Evolutionary conservation across 2,329 filamentous ascomycete genomes (phyloP).

Genomic region (Colletotrichum costaricense): DNA sequence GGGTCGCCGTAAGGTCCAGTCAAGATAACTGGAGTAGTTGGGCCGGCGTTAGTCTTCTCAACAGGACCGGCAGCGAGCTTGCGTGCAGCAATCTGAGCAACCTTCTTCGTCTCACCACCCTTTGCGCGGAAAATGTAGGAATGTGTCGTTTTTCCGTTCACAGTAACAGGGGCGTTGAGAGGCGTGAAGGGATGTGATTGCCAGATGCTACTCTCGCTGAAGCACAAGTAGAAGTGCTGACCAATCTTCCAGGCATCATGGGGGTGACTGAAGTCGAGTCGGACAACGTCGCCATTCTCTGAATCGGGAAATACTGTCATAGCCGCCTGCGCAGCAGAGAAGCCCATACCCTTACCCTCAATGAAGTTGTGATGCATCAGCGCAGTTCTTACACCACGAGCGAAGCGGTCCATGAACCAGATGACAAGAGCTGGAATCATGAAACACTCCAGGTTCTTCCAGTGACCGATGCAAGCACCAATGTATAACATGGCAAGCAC

Average conservation of each 20-base stretch:
- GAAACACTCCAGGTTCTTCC: slow-evolving; percentile 75
- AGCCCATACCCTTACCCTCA: slow-evolving; percentile 57
- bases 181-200: slow-evolving; percentile 80
- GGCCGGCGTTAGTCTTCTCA: slow-evolving; percentile 11
- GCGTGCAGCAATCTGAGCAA: slow-evolving; percentile 57
- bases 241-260: slow-evolving; percentile 73
- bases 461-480: slow-evolving; percentile 81
- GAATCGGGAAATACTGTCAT: slow-evolving; percentile 65
- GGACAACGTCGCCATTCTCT: slow-evolving; percentile 70
- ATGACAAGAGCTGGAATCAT: slow-evolving; percentile 74
- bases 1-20: slow-evolving; percentile 72
- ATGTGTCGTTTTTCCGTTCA: slow-evolving; percentile 56
- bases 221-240: slow-evolving; percentile 79
- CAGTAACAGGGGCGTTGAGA: slow-evolving; percentile 60
- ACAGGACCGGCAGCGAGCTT: slow-evolving; percentile 44
- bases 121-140: slow-evolving; percentile 69
- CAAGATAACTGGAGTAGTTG: slow-evolving; percentile 67
- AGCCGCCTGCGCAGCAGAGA: slow-evolving; percentile 63
- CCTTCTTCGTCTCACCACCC: slow-evolving; percentile 67
- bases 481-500: slow-evolving; percentile 80
- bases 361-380: slow-evolving; percentile 71
- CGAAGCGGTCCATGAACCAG: slow-evolving; percentile 72
- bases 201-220: slow-evolving; percentile 74
- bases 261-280: slow-evolving; percentile 73
- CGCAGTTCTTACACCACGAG: slow-evolving; percentile 67